Percentiles rank a stretch among this genome's conserved stretches.
Conservation (phyloP, 2,329 filamentous ascomycete species). For the Paecilomyces dactylethromorphus region DNA sequence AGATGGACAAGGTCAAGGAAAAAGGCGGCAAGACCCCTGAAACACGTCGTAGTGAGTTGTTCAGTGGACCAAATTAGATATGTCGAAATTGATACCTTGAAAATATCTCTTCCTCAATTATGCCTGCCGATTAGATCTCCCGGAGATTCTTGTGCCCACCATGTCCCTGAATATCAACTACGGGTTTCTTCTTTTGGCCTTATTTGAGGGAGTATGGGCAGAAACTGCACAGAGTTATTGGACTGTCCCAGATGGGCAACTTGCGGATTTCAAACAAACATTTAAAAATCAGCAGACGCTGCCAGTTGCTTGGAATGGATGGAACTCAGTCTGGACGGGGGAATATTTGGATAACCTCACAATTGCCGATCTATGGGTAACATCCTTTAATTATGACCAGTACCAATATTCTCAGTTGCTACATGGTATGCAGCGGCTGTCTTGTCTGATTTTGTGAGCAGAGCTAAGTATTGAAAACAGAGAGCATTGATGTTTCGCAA, state of each 20-base stretch:
- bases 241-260: slow-evolving; percentile 1
- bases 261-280: slow-evolving; percentile 1
- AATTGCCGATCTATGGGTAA: slow-evolving; percentile 4
- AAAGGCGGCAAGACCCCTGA: not conserved
- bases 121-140: not conserved
- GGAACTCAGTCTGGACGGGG: slow-evolving; percentile 1
- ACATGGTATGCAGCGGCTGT: not conserved
- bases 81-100: not conserved
- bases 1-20: not conserved
- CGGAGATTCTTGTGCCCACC: not conserved
- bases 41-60: not conserved
- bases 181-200: not conserved
- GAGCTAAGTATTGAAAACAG: not conserved
- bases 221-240: slow-evolving; percentile 13
- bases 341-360: not conserved
- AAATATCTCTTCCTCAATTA: not conserved
- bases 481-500: not conserved
- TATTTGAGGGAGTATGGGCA: slow-evolving; percentile 1
- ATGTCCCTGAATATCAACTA: not conserved
- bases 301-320: slow-evolving; percentile 1
- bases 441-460: not conserved
- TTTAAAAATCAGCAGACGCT: not conserved
- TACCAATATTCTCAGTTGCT: slow-evolving; percentile 3
- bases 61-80: not conserved
- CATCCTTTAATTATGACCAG: slow-evolving; percentile 4